Percentiles rank a stretch among this genome's conserved stretches.
These are phyloP conservation scores for Gossypium thurberi DNA, from an alignment of 345 rosid genomes.

Conservation along the genomic window DNA sequence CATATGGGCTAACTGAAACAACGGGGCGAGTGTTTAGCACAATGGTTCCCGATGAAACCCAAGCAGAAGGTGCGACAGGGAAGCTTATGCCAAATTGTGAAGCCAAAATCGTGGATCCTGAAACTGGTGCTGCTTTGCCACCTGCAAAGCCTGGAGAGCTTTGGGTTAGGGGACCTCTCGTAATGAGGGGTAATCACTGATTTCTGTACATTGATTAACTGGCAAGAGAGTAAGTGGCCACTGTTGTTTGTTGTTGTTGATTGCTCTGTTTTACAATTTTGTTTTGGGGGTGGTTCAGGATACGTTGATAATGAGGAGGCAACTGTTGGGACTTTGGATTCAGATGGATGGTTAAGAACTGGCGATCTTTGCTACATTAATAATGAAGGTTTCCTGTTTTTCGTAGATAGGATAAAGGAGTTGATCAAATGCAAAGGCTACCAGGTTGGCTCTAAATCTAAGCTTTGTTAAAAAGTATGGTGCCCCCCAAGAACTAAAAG, in stretches of 20 bases:
- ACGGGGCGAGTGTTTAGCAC: conserved; percentile 36
- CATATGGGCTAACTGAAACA: conserved; percentile 59
- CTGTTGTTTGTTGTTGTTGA: not conserved
- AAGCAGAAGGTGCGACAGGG: conserved; percentile 36
- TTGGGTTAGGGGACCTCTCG: conserved; percentile 49
- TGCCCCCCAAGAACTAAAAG: not conserved
- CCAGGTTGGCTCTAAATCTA: conserved; percentile 33
- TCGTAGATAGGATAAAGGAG: conserved; percentile 54
- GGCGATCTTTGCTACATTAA: conserved; percentile 64
- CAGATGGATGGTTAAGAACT: conserved; percentile 59
- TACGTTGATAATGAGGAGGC: conserved; percentile 51
- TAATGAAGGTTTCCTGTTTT: conserved; percentile 48
- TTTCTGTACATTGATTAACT: not conserved
- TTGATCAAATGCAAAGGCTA: conserved; percentile 61
- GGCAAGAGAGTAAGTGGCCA: not conserved
- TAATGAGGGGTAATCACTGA: conserved; percentile 41
- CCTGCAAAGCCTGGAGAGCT: conserved; percentile 44
- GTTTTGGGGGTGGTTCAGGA: conserved; percentile 20
- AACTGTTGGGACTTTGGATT: conserved; percentile 34
- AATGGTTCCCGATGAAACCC: conserved; percentile 33
- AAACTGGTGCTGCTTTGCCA: conserved; percentile 32
- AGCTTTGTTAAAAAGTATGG: not conserved
- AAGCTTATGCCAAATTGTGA: conserved; percentile 37
- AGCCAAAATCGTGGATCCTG: conserved; percentile 46
- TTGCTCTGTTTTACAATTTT: not conserved